Base-by-base conservation (phyloP, 2,329 filamentous ascomycete species). In the Phialocephala subalpina region DNA sequence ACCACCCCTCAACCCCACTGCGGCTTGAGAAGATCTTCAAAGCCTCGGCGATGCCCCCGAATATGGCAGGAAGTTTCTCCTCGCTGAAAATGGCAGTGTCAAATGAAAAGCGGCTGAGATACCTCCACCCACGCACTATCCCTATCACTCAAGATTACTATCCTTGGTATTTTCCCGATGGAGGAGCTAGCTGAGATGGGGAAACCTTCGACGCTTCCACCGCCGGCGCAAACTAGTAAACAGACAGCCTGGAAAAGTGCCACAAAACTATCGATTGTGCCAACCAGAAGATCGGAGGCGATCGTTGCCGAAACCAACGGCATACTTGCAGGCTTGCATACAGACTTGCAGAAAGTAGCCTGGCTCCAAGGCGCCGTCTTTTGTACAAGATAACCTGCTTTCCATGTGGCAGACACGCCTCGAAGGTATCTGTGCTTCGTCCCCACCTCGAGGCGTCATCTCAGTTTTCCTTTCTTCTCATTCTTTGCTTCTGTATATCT, bases 391-490 rank as follows among this genome's bases (percentile, higher is more conserved):
- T 22, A 33, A 29, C 9, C 49, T 29, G 49, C 27, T 29, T 18
- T 7, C 49, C 49, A 53, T 53, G 49, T 53, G 47, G 47, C 49
- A 53, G 49, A 53, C 25, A 53, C 29, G 49, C 49, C 5, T 27
- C 27, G 12, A 16, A n/a, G 38, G 38, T 11, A 49, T 22, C n/a
- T 53, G 49, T 53, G 49, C 49, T 53, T 22, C n/a, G 45, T 49
- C 45, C 20, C 45, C 45, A 49, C 45, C 20, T 22, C 45, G n/a
- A 1, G 45, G 45, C 45, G n/a, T 25, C 45, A 25, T 25, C 42
- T 25, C 45, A 18, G 3, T 4, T 18, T 29, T 18, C 25, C 27
- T 53, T 33, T 11, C 27, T n/a, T 29, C 27, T 18, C 27, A 22
- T 22, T 53, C 25, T 29, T 53, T 53, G 27, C 22, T 53, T 52